Base-by-base conservation (phyloP, 2,329 filamentous ascomycete species). In the Diaporthe sp. region DNA sequence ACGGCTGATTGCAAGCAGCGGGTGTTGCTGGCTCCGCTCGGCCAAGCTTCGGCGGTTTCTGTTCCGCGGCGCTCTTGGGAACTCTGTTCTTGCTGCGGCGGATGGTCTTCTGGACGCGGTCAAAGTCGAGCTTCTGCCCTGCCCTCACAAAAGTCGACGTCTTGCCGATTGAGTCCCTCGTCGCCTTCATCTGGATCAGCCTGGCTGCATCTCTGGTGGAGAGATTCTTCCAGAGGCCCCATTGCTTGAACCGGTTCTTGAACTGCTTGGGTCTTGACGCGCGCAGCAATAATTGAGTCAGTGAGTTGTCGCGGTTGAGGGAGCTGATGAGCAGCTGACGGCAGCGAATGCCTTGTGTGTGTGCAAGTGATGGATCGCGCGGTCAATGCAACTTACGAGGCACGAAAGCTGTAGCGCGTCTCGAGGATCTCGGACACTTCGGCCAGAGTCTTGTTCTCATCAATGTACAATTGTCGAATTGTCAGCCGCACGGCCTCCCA, bases 161-260 rank as follows among this genome's bases (percentile, higher is more conserved):
- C 57, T 75, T 75, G 45, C 74, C 74, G n/a, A 73, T 30, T 40
- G 70, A 70, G 3, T 75, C 70, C 28, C 74, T 57, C 9, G 69
- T 61, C 25, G 58, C 45, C 55, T 69, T 73, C 61, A 69, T 35
- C 57, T 73, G 42, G 17, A 75, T 72, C 22, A 75, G 70, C 42
- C 64, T 55, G 38, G 35, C 72, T 30, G 74, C 74, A 52, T 61
- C 42, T 47, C 54, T 57, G n/a, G 74, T 61, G 19, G 70, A 73
- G 28, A 75, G 40, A 54, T 75, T 75, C 74, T 75, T 75, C 61
- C 74, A 75, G 9, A 73, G 58, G 0, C 74, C 74, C 74, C 74
- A 75, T 22, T 75, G 54, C 28, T 73, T 69, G 61, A 75, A 75
- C 6, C 74, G 74, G 8, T 69, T 64, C 66, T 75, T 75, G 74